phyloP scores from a whole-genome alignment of 108 stramenopile genomes.

The Stephanodiscus minutulus region DNA sequence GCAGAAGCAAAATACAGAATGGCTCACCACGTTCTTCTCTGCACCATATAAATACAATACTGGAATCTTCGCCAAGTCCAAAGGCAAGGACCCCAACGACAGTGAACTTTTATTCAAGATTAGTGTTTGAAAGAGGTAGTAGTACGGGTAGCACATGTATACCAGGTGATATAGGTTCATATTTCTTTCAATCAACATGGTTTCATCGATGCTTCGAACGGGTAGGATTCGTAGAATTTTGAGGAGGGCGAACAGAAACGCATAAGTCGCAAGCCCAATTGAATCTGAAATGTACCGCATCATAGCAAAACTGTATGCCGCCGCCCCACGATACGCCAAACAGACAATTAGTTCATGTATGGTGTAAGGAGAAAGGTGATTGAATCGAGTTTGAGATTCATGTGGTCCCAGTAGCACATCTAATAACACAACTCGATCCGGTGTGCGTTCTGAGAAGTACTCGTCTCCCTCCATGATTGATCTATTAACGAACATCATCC shows the following conservation, averaged over 20 bases:
- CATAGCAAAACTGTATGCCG: slow-evolving; percentile 29
- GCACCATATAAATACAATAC: slow-evolving; percentile 57
- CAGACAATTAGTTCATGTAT: slow-evolving; percentile 15
- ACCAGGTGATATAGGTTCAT: slow-evolving; percentile 31
- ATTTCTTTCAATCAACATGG: slow-evolving; percentile 6
- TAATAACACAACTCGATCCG: slow-evolving; percentile 49
- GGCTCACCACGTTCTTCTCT: slow-evolving; percentile 40
- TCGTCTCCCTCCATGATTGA: slow-evolving; percentile 24
- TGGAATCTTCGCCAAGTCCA: slow-evolving; percentile 50
- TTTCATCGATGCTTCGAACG: slow-evolving; percentile 12
- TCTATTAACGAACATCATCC: slow-evolving; percentile 50
- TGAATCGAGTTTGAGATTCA: slow-evolving; percentile 13
- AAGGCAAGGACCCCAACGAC: slow-evolving; percentile 22
- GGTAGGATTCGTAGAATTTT: slow-evolving; percentile 25
- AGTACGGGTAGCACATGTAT: slow-evolving; percentile 52
- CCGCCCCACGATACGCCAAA: slow-evolving; percentile 26
- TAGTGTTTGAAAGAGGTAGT: slow-evolving; percentile 29
- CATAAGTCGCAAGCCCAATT: slow-evolving; percentile 21
- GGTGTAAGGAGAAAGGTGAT: slow-evolving; percentile 9
- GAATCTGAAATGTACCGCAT: slow-evolving; percentile 29
- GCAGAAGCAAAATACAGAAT: background rate
- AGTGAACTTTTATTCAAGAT: slow-evolving; percentile 3
- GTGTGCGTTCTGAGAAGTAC: slow-evolving; percentile 9
- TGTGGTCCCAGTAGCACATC: slow-evolving; percentile 50
- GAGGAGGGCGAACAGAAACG: slow-evolving; percentile 11